Conservation (phyloP, 129 eudicot species). For the Flaveria linearis region DNA sequence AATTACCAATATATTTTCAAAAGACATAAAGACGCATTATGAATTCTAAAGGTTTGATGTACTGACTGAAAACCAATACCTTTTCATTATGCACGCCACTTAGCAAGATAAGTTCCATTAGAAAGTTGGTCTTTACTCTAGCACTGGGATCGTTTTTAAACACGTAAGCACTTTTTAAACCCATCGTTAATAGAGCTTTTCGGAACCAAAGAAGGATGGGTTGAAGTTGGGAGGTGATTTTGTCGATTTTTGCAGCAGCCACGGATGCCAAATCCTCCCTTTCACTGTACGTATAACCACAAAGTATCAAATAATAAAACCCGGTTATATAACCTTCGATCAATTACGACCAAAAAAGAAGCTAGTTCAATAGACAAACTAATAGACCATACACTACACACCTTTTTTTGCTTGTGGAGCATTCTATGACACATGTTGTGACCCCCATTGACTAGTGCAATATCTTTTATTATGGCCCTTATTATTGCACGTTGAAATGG, state of each 20-base stretch:
- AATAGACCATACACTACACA: no score
- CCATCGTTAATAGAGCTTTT: background rate
- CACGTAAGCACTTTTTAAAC: constrained; percentile 23
- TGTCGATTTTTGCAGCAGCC: constrained; percentile 73
- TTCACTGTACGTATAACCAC: constrained; percentile 50
- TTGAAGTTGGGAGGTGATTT: constrained; percentile 63
- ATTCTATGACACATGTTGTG: no score
- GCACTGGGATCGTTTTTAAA: constrained; percentile 32
- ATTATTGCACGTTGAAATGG: no score
- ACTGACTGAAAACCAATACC: constrained; percentile 63
- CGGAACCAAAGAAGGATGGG: constrained; percentile 59
- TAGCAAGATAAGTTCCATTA: constrained; percentile 52
- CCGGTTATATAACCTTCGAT: background rate
- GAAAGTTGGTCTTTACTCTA: constrained; percentile 61
- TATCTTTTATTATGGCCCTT: no score
- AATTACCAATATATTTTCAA: no score
- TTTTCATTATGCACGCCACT: constrained; percentile 49
- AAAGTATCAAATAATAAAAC: no score
- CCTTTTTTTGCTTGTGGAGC: no score
- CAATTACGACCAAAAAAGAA: background rate
- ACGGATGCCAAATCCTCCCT: constrained; percentile 73
- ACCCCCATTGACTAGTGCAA: no score
- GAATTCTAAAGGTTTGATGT: constrained; percentile 43
- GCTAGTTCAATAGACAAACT: background rate
- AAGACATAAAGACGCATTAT: constrained; percentile 26